These are phyloP conservation scores for Geosmithia putterillii DNA, from an alignment of 2,329 filamentous ascomycete genomes.

Conservation along the genomic window DNA sequence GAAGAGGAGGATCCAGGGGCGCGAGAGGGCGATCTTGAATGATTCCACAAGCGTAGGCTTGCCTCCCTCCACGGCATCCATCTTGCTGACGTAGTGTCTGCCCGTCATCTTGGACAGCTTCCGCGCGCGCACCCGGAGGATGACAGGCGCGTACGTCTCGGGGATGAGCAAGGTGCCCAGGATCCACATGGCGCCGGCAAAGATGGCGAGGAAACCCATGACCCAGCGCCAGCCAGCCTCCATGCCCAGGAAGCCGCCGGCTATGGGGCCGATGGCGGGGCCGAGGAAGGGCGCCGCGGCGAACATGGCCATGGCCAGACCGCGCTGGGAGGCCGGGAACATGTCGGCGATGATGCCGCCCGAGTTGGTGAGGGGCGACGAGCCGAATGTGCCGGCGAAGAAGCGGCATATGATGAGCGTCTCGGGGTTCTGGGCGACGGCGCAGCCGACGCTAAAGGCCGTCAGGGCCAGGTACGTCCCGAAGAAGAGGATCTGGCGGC, in stretches of 20 bases:
- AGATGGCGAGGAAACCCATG: conserved; percentile 33
- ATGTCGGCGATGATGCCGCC: conserved; percentile 56
- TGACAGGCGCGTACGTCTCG: conserved; percentile 34
- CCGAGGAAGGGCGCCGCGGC: conserved; percentile 31
- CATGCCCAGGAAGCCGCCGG: conserved; percentile 28
- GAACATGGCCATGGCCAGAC: conserved; percentile 40
- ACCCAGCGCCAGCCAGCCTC: conserved; percentile 35
- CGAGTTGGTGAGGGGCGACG: conserved; percentile 50
- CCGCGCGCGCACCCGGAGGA: conserved; percentile 29
- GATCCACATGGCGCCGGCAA: conserved; percentile 18
- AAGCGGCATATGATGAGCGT: conserved; percentile 47
- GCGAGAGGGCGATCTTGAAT: conserved; percentile 44
- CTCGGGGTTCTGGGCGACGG: conserved; percentile 34
- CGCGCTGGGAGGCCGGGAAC: conserved; percentile 42
- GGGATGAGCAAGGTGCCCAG: conserved; percentile 24
- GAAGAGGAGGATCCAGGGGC: conserved; percentile 55
- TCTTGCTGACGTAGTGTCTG: too few species aligned
- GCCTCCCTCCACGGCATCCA: too few species aligned
- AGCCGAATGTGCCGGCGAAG: conserved; percentile 49
- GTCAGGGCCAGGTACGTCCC: conserved; percentile 5
- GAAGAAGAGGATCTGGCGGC: conserved; percentile 40
- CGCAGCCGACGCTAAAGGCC: conserved; percentile 35
- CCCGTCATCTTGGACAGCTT: conserved; percentile 36
- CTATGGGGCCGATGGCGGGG: conserved; percentile 32
- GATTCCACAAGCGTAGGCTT: too few species aligned